Conservation (phyloP, 257 asterid genomes). For the Pogostemon cablin region DNA sequence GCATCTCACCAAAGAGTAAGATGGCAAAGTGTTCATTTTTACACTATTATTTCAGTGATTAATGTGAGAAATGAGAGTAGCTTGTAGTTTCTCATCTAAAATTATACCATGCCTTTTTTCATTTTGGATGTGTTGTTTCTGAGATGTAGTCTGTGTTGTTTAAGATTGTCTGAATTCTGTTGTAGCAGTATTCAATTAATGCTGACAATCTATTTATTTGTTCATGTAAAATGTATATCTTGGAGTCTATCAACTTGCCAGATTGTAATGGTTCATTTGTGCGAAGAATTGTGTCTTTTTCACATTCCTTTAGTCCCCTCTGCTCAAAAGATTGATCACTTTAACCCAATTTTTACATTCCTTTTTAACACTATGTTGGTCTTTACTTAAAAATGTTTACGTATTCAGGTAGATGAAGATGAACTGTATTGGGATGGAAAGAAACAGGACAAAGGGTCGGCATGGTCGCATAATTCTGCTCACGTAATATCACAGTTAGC, state of each 20-base stretch:
- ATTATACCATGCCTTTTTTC: constrained; percentile 7
- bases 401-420: constrained; percentile 81
- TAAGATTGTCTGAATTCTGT: constrained; percentile 9
- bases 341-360: background rate
- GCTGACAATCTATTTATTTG: constrained; percentile 17
- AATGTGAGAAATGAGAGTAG: background rate
- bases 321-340: background rate
- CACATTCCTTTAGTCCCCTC: background rate
- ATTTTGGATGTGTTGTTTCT: constrained; percentile 13
- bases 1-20: constrained; percentile 72
- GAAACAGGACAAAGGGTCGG: constrained; percentile 55
- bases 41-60: constrained; percentile 2
- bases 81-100: constrained; percentile 16
- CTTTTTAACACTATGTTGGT: background rate
- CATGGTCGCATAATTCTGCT: constrained; percentile 62
- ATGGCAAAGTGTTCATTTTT: constrained; percentile 19
- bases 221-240: background rate
- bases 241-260: background rate
- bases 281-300: background rate
- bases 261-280: background rate
- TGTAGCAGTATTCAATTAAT: background rate
- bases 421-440: constrained; percentile 61
- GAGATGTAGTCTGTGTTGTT: constrained; percentile 3
- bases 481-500: constrained; percentile 77
- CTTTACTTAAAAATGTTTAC: constrained; percentile 37